Evolutionary conservation across 495 filamentous ascomycete genomes (phyloP).

Genomic region (Mytilinidion resinicola): DNA sequence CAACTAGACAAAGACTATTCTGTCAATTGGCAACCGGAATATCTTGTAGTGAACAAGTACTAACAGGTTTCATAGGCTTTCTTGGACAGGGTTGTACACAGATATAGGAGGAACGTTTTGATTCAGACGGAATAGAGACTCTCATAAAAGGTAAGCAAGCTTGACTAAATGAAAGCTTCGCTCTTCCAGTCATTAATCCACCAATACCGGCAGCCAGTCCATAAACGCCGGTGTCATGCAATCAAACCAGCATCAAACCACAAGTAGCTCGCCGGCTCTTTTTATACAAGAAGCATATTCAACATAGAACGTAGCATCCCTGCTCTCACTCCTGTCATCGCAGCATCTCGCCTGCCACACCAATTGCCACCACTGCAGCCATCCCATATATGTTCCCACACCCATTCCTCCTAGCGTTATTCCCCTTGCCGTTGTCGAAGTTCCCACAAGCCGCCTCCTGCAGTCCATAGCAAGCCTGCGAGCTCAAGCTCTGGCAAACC

Average conservation of each 20-base stretch:
- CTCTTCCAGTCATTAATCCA: too few relatives aligned
- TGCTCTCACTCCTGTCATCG: slow-evolving; percentile 6
- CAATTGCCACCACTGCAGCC: slow-evolving; percentile 21
- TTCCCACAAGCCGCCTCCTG: slow-evolving; percentile 49
- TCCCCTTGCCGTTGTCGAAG: slow-evolving; percentile 24
- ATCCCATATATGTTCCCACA: slow-evolving; percentile 16
- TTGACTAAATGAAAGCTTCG: too few relatives aligned
- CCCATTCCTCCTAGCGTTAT: slow-evolving; percentile 1
- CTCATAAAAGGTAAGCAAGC: too few relatives aligned
- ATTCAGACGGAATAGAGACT: too few relatives aligned
- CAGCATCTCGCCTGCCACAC: slow-evolving; percentile 23
- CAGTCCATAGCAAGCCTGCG: slow-evolving; percentile 54
- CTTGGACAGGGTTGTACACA: too few relatives aligned
- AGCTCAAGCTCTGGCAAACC: slow-evolving; percentile 60
- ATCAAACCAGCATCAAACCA: neutral
- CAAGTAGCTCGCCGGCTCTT: slow-evolving; percentile 1
- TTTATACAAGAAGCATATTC: slow-evolving; percentile 13
- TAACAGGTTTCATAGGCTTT: too few relatives aligned
- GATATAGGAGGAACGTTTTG: too few relatives aligned
- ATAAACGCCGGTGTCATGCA: slow-evolving; percentile 17
- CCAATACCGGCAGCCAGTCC: neutral
- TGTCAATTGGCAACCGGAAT: too few relatives aligned
- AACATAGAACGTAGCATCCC: slow-evolving; percentile 1
- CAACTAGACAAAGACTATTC: too few relatives aligned
- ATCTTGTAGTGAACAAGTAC: too few relatives aligned